Evolutionary conservation across 2,329 filamentous ascomycete genomes (phyloP).

Genomic region (Sclerotinia sclerotiorum): DNA sequence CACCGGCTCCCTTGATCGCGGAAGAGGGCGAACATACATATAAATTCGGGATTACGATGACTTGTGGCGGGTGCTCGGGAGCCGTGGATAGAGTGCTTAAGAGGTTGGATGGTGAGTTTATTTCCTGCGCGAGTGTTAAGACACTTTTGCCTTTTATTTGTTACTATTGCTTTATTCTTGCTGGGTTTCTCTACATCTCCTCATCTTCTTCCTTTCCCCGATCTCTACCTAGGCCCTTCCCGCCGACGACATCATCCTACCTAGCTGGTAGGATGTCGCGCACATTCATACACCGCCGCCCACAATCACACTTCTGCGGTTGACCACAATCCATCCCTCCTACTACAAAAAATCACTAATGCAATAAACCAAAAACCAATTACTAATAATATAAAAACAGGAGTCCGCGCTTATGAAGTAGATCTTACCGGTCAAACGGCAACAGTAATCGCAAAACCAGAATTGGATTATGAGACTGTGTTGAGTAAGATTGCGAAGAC

Average conservation of each 20-base stretch:
- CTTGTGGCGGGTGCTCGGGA: conserved; percentile 92
- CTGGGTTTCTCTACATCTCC: too few relatives aligned
- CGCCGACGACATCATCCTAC: too few relatives aligned
- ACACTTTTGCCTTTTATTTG: too few relatives aligned
- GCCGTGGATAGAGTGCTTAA: conserved; percentile 89
- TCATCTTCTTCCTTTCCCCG: too few relatives aligned
- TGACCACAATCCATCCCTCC: too few relatives aligned
- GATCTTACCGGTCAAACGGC: conserved; percentile 84
- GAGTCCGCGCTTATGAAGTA: conserved; percentile 83
- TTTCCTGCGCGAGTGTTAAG: too few relatives aligned
- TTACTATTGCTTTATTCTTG: too few relatives aligned
- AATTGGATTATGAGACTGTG: conserved; percentile 75
- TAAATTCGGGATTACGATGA: conserved; percentile 94
- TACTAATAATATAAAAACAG: conserved; percentile 47
- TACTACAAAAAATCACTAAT: not conserved
- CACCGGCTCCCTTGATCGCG: conserved; percentile 16
- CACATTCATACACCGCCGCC: too few relatives aligned
- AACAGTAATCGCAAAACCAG: conserved; percentile 68
- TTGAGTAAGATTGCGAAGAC: conserved; percentile 91
- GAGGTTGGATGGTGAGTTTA: conserved; percentile 69
- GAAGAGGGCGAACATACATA: conserved; percentile 64
- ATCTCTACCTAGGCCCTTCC: not conserved
- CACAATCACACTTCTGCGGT: too few relatives aligned
- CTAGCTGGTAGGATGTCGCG: too few relatives aligned
- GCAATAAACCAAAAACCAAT: not conserved